Conservation (phyloP, 371 early-diverging fungal genomes). For the Phascolomyces articulosus region DNA sequence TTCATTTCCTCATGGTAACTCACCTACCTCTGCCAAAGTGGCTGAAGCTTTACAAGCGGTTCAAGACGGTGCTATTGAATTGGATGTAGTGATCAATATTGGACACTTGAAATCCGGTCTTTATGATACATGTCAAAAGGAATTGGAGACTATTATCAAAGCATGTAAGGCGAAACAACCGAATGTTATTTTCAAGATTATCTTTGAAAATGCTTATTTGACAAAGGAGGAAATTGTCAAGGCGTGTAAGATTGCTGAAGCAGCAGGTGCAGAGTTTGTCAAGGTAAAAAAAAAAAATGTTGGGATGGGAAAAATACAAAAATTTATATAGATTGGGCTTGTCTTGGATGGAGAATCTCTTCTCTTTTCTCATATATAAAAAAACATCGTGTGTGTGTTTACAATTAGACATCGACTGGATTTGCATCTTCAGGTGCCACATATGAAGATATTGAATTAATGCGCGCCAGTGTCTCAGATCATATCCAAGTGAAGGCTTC, state of each 20-base stretch:
- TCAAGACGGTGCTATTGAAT: conserved; percentile 63
- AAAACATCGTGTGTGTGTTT: too few species aligned
- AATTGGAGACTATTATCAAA: conserved; percentile 46
- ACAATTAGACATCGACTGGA: conserved; percentile 58
- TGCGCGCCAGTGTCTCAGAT: conserved; percentile 51
- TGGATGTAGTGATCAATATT: conserved; percentile 71
- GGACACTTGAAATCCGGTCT: conserved; percentile 59
- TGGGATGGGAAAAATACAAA: neutral
- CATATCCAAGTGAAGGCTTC: conserved; percentile 67
- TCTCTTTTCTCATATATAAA: too few species aligned
- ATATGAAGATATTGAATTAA: conserved; percentile 56
- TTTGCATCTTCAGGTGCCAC: conserved; percentile 65
- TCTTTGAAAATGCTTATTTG: conserved; percentile 66
- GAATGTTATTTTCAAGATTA: conserved; percentile 62
- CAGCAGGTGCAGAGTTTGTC: conserved; percentile 69
- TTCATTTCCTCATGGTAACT: conserved; percentile 70
- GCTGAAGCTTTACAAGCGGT: conserved; percentile 60
- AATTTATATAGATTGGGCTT: neutral
- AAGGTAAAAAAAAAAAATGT: conserved; percentile 29
- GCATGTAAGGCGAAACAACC: conserved; percentile 46
- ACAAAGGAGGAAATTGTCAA: conserved; percentile 59
- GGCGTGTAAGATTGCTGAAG: conserved; percentile 52
- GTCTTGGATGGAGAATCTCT: neutral
- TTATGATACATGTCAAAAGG: conserved; percentile 49
- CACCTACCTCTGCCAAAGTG: conserved; percentile 57